Conservation (phyloP, 1,284 basidiomycete genomes). For the Boletus calvinii region DNA sequence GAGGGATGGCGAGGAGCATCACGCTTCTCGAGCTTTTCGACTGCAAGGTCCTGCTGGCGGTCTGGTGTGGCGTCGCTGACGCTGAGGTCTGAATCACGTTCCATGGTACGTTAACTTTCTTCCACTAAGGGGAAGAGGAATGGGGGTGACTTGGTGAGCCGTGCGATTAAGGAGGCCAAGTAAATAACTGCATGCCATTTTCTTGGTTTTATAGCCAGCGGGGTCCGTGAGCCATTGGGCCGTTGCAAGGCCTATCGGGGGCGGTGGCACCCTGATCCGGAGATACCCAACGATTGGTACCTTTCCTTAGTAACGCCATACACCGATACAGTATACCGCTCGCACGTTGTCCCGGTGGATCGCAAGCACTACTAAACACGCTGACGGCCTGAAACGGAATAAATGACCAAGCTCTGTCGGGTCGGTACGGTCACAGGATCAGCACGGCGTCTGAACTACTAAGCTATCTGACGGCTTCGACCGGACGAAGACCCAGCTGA, state of each 20-base stretch:
- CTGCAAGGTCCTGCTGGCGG: conserved; percentile 14
- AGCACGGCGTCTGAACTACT: background rate
- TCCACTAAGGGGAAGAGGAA: background rate
- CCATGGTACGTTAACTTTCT: conserved; percentile 7
- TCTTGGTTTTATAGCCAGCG: conserved; percentile 27
- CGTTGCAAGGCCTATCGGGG: conserved; percentile 1
- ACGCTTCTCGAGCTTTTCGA: conserved; percentile 12
- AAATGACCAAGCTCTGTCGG: background rate
- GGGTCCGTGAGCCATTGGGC: background rate
- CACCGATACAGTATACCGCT: no score
- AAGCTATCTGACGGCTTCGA: background rate
- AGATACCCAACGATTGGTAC: background rate
- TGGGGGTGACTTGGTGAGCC: conserved; percentile 2
- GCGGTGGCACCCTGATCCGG: conserved; percentile 7
- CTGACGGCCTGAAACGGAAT: conserved; percentile 13
- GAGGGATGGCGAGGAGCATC: background rate
- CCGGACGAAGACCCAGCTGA: background rate
- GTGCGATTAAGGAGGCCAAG: background rate
- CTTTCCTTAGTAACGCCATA: background rate
- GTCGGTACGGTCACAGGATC: background rate
- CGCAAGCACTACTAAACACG: conserved; percentile 25
- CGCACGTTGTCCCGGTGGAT: conserved; percentile 7
- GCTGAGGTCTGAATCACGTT: conserved; percentile 3
- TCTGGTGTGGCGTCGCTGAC: conserved; percentile 16
- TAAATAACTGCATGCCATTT: background rate